Conservation (phyloP, 306 rosid species). For the Fragaria ananassa region DNA sequence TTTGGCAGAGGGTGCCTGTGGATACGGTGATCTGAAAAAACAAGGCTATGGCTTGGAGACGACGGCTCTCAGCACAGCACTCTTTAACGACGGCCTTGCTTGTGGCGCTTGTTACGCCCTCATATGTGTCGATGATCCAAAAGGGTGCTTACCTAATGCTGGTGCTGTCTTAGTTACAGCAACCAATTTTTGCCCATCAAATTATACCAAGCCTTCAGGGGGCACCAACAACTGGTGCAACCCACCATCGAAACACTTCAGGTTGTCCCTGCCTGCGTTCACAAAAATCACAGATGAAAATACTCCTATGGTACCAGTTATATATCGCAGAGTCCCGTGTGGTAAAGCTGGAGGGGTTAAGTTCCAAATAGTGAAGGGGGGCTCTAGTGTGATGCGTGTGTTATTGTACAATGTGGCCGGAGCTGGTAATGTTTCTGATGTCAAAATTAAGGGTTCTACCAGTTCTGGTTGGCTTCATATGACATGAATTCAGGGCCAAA, state of each 20-base stretch:
- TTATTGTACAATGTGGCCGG: slow-evolving; percentile 48
- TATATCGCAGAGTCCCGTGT: slow-evolving; percentile 38
- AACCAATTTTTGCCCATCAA: slow-evolving; percentile 69
- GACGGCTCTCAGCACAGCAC: slow-evolving; percentile 51
- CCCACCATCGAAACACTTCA: slow-evolving; percentile 62
- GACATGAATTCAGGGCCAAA: slow-evolving; percentile 55
- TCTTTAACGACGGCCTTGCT: slow-evolving; percentile 44
- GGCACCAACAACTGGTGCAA: slow-evolving; percentile 76
- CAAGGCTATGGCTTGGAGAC: slow-evolving; percentile 73
- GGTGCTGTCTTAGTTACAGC: slow-evolving; percentile 39
- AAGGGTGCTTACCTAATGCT: slow-evolving; percentile 43
- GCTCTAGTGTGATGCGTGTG: slow-evolving; percentile 35
- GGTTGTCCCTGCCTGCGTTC: slow-evolving; percentile 50
- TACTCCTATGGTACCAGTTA: slow-evolving; percentile 54
- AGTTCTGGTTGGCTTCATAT: slow-evolving; percentile 33
- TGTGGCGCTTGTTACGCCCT: slow-evolving; percentile 63
- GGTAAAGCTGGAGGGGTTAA: slow-evolving; percentile 36
- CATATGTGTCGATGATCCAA: slow-evolving; percentile 34
- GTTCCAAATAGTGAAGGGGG: slow-evolving; percentile 47
- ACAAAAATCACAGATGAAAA: slow-evolving; percentile 25
- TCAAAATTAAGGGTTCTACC: slow-evolving; percentile 35
- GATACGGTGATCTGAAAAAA: slow-evolving; percentile 49
- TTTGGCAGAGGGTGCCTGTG: slow-evolving; percentile 65
- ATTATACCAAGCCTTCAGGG: slow-evolving; percentile 31
- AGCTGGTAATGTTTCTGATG: slow-evolving; percentile 45